Evolutionary conservation across 805 yeast species (phyloP).

Genomic region (Wickerhamiella hasegawae): DNA sequence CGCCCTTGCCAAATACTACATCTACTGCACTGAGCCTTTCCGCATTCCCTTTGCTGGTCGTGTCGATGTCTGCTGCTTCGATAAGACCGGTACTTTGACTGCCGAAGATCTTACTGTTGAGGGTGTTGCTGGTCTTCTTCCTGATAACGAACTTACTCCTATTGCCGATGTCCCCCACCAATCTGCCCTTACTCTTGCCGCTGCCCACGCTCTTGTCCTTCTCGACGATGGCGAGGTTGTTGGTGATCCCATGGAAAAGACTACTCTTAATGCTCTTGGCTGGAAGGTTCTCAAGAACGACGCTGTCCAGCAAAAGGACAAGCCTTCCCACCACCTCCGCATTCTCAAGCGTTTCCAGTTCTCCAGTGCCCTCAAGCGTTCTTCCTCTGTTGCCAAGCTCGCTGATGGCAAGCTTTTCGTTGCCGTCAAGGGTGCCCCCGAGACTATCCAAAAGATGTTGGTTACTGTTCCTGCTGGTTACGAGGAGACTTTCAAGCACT

Average conservation of each 20-base stretch:
- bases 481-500: constrained; percentile 73
- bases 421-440: constrained; percentile 96
- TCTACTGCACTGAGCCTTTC: constrained; percentile 97
- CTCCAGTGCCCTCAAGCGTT: constrained; percentile 88
- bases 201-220: constrained; percentile 90
- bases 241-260: constrained; percentile 99
- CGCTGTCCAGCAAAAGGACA: constrained; percentile 34
- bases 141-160: constrained; percentile 37
- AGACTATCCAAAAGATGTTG: constrained; percentile 73
- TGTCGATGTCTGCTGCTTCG: constrained; percentile 95
- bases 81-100: constrained; percentile 94
- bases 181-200: constrained; percentile 64
- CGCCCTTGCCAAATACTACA: constrained; percentile 71
- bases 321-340: constrained; percentile 33
- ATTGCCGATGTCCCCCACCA: constrained; percentile 49
- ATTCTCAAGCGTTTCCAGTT: constrained; percentile 92
- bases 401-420: constrained; percentile 44
- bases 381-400: constrained; percentile 62
- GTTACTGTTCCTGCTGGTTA: constrained; percentile 55
- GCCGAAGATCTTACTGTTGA: constrained; percentile 94
- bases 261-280: constrained; percentile 71
- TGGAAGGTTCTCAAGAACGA: constrained; percentile 78
- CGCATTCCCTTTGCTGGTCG: constrained; percentile 96
- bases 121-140: constrained; percentile 74
- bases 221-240: constrained; percentile 94